Conservation (phyloP, 148 eudicot genomes). For the Pouteria glomerata region DNA sequence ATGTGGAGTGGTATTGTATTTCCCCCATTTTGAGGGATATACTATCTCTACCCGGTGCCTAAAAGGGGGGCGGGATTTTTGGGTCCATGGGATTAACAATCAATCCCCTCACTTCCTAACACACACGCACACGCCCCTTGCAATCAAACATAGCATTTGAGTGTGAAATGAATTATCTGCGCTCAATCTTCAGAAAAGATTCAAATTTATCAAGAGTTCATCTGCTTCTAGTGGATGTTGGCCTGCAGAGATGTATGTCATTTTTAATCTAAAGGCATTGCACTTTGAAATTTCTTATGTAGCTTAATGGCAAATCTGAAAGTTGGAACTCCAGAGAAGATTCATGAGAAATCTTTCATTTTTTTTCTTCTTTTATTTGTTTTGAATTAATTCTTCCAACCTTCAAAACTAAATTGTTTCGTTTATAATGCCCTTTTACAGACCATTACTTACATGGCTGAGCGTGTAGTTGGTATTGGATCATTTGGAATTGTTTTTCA, state of each 20-base stretch:
- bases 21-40: too few relatives aligned
- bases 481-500: conserved; percentile 84
- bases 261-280: background rate
- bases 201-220: background rate
- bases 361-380: background rate
- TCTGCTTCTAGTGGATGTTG: background rate
- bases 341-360: background rate
- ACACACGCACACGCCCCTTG: too few relatives aligned
- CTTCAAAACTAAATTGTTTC: background rate
- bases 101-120: too few relatives aligned
- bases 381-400: background rate
- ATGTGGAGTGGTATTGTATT: too few relatives aligned
- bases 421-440: conserved; percentile 22
- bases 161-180: too few relatives aligned
- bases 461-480: conserved; percentile 86
- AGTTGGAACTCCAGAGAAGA: background rate
- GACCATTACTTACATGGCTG: conserved; percentile 90
- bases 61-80: too few relatives aligned
- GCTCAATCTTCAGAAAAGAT: background rate
- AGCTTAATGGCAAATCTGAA: background rate
- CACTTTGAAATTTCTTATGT: background rate
- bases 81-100: too few relatives aligned
- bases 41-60: too few relatives aligned
- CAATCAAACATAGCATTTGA: too few relatives aligned
- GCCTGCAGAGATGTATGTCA: background rate